phyloP scores from a whole-genome alignment of 495 filamentous ascomycete genomes.

The Lasiosphaeria miniovina region DNA sequence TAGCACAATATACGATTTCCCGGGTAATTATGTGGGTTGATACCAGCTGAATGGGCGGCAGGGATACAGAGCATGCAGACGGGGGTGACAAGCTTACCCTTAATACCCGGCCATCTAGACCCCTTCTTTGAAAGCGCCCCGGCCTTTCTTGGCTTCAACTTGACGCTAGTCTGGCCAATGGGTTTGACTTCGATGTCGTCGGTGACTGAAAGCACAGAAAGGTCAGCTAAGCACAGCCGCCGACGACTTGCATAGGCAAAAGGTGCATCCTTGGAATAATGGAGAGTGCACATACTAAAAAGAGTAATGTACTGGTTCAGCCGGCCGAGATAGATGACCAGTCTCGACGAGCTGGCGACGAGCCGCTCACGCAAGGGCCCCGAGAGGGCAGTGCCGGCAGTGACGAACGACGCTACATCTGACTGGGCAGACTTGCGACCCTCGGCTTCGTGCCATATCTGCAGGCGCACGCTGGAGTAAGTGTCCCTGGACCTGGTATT shows the following conservation, averaged over 20 bases:
- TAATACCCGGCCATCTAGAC: constrained; percentile 29
- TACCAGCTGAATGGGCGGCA: not conserved
- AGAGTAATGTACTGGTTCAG: constrained; percentile 30
- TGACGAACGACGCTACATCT: constrained; percentile 31
- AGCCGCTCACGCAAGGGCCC: constrained; percentile 31
- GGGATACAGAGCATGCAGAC: not conserved
- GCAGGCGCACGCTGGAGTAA: constrained; percentile 30
- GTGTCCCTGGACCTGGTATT: constrained; percentile 24
- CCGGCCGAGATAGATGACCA: constrained; percentile 33
- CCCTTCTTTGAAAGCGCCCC: constrained; percentile 22
- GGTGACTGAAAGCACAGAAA: constrained; percentile 17
- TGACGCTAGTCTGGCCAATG: constrained; percentile 29
- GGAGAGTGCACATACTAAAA: constrained; percentile 22
- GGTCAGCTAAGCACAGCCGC: not conserved
- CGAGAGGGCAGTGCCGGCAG: constrained; percentile 31
- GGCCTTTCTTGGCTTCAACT: constrained; percentile 27
- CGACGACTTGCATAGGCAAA: not conserved
- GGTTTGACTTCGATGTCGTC: constrained; percentile 33
- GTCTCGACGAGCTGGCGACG: constrained; percentile 22
- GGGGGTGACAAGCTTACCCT: constrained; percentile 17
- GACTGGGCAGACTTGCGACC: constrained; percentile 16
- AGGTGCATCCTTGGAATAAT: not conserved
- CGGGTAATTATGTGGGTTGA: not conserved
- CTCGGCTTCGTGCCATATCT: constrained; percentile 35
- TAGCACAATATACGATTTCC: not conserved